Percentiles rank a stretch among this genome's conserved stretches.
Evolutionary conservation across 257 asterid species (phyloP).

Genomic region (Nicotiana tabacum): DNA sequence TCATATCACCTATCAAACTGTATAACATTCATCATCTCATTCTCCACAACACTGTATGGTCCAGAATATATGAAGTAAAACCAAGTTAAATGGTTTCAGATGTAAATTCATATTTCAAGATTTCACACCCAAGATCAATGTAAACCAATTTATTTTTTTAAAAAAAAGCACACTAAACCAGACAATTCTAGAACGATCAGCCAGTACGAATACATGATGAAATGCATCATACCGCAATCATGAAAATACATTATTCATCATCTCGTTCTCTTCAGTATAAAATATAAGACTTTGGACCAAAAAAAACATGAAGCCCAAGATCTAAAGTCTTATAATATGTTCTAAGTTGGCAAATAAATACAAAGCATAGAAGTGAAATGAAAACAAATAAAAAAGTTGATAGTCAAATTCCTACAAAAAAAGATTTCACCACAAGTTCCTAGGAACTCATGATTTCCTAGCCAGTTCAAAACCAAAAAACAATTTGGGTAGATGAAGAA

Average conservation of each 20-base stretch:
- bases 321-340: background rate
- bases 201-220: conserved; percentile 16
- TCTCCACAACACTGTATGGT: conserved; percentile 6
- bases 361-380: background rate
- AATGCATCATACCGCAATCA: conserved; percentile 21
- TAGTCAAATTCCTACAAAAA: background rate
- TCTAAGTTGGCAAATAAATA: background rate
- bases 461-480: background rate
- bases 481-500: background rate
- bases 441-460: background rate
- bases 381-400: background rate
- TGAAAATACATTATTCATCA: conserved; percentile 5
- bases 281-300: background rate
- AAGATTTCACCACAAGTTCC: background rate
- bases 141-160: background rate
- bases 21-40: conserved; percentile 20
- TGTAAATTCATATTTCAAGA: background rate
- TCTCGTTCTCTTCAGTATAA: background rate
- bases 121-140: background rate
- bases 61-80: background rate
- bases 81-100: background rate
- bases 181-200: conserved; percentile 1
- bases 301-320: background rate
- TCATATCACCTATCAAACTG: conserved; percentile 41
- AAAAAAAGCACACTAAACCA: background rate